These are phyloP conservation scores for Colletotrichum spaethianum DNA, from an alignment of 2,329 filamentous ascomycete species.

Conservation along the genomic window DNA sequence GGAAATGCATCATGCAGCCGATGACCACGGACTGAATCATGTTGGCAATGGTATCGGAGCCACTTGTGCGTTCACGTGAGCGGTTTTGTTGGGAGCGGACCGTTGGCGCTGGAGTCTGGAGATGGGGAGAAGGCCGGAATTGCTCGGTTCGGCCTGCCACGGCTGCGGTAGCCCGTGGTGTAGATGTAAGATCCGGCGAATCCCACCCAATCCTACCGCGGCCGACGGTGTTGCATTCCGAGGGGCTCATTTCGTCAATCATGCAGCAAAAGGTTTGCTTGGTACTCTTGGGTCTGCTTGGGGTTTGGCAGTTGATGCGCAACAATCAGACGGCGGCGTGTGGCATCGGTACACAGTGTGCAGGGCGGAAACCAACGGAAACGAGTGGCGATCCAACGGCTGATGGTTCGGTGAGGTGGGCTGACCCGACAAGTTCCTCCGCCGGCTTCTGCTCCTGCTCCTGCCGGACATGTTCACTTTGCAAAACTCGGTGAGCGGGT, in stretches of 20 bases:
- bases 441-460: conserved; percentile 10
- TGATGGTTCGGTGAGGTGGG: conserved; percentile 10
- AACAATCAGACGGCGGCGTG: conserved; percentile 17
- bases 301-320: conserved; percentile 19
- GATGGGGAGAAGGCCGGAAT: conserved; percentile 23
- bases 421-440: conserved; percentile 12
- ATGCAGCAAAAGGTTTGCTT: conserved; percentile 2
- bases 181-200: conserved; percentile 18
- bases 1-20: neutral
- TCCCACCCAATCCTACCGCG: conserved; percentile 23
- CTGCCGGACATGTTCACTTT: neutral
- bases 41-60: neutral
- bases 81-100: conserved; percentile 11
- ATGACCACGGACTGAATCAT: neutral
- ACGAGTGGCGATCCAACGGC: conserved; percentile 26
- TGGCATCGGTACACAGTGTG: conserved; percentile 28
- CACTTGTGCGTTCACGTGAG: conserved; percentile 10
- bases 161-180: neutral
- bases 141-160: conserved; percentile 37
- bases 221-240: conserved; percentile 28
- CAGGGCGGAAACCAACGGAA: conserved; percentile 5
- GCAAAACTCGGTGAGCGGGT: conserved; percentile 23
- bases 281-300: neutral
- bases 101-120: neutral
- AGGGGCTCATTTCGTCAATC: conserved; percentile 11